Evolutionary conservation across 2,329 filamentous ascomycete genomes (phyloP).

Genomic region (Incumbomyces lentus): DNA sequence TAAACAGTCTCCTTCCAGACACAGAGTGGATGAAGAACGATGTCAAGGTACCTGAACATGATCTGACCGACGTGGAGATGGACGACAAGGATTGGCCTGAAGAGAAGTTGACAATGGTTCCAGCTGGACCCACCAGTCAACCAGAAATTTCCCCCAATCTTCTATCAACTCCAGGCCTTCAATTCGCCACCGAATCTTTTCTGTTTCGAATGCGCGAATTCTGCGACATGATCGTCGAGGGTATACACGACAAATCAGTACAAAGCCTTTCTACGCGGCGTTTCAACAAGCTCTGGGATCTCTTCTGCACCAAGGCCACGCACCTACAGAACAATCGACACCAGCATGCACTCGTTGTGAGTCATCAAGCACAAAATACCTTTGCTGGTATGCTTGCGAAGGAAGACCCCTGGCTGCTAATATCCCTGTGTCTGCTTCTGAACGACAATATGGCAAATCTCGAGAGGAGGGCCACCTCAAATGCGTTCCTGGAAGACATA

Average conservation of each 20-base stretch:
- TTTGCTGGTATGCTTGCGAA: neutral
- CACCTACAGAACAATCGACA: neutral
- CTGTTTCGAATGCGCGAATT: neutral
- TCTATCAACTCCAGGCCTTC: neutral
- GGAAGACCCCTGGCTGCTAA: slow-evolving; percentile 1
- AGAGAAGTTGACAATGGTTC: neutral
- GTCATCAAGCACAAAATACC: neutral
- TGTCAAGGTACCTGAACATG: neutral
- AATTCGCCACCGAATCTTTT: slow-evolving; percentile 1
- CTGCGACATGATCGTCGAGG: neutral
- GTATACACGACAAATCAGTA: neutral
- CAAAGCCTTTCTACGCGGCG: neutral
- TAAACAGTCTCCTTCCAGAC: neutral
- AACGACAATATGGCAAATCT: slow-evolving; percentile 1
- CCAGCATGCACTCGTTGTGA: neutral
- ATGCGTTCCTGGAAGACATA: neutral
- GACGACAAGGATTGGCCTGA: neutral
- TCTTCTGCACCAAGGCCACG: slow-evolving; percentile 2
- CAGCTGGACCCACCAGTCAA: neutral
- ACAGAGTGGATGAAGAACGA: neutral
- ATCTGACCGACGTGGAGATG: neutral
- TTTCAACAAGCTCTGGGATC: slow-evolving; percentile 5
- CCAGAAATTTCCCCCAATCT: neutral
- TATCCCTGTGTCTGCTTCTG: slow-evolving; percentile 3
- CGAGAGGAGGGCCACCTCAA: neutral